phyloP scores from a whole-genome alignment of 345 rosid species.

The Salix udensis region DNA sequence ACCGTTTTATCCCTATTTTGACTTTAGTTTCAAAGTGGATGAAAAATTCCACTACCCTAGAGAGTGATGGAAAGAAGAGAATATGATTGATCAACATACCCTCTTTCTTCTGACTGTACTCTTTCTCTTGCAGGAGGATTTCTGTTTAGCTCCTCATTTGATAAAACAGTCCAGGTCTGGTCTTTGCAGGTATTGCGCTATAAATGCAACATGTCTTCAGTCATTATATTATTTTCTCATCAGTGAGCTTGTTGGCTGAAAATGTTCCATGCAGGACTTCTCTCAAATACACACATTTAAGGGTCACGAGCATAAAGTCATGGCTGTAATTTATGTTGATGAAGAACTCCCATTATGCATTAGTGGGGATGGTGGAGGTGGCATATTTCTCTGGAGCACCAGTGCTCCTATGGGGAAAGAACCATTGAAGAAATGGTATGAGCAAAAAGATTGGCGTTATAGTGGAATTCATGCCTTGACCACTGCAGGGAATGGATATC shows the following conservation, averaged over 20 bases:
- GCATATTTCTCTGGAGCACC: conserved; percentile 74
- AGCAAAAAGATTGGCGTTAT: conserved; percentile 91
- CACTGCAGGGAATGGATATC: conserved; percentile 51
- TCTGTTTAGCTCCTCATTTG: conserved; percentile 80
- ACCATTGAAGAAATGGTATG: conserved; percentile 75
- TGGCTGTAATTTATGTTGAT: conserved; percentile 60
- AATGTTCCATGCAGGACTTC: conserved; percentile 57
- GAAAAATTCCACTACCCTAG: neutral
- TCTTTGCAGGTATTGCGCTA: conserved; percentile 63
- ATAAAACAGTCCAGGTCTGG: conserved; percentile 77
- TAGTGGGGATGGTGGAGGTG: conserved; percentile 84
- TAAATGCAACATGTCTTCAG: conserved; percentile 3
- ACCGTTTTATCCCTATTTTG: neutral
- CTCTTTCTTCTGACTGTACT: conserved; percentile 15
- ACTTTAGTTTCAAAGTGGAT: neutral
- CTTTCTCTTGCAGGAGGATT: conserved; percentile 58
- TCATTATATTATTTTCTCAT: neutral
- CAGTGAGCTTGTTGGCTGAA: conserved; percentile 2
- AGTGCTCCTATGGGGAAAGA: conserved; percentile 50
- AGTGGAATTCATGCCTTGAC: conserved; percentile 82
- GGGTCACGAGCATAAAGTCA: conserved; percentile 87
- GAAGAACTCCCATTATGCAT: conserved; percentile 65
- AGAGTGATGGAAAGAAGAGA: neutral
- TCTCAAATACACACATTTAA: conserved; percentile 69
- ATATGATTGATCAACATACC: neutral